Base-by-base conservation (phyloP, 2,329 filamentous ascomycete genomes). In the Clonostachys solani region DNA sequence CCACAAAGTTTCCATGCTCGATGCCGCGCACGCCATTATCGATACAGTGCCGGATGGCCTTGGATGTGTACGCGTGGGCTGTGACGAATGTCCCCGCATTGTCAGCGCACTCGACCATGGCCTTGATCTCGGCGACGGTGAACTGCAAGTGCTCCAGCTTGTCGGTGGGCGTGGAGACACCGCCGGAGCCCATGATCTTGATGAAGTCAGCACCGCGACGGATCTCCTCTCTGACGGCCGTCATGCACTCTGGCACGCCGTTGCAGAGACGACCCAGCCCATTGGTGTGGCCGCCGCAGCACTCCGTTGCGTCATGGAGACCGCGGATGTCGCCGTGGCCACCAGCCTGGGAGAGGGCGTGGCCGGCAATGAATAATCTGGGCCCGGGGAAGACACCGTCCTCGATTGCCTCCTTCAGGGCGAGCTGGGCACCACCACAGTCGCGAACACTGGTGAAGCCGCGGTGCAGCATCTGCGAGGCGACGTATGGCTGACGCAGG, bases 391-490 rank as follows among this genome's bases (percentile, higher is more conserved):
- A 69, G 0, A 82, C 67, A 4, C 73, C 72, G 16, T 83, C 77
- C 2, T 67, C 69, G n/a, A 83, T 67, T 1, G 80, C 79, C 52
- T 82, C 68, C 51, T 77, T 78, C 13, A 84, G 63, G 2, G 80
- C 75, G 0, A 75, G 60, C 1, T 67, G 66, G 2, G 79, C 79
- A 5, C 81, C 81, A 1, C 79, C 80, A 33, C 74, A 79, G 55
- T 84, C 80, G 6, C 81, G 71, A 3, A 79, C 68, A 2, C 69
- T 75, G 2, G 81, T 84, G 61, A 83, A 84, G 2, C 81, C 80
- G n/a, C 79, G 69, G 35, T 62, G 59, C 0, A 84, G 67, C 62
- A 81, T 82, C 48, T 77, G 67, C 10, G 59, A 50, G 48, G 65
- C 69, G 7, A 76, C 63, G 48, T 69, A 78, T 1, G 77, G 66